Evolutionary conservation across 257 asterid species (phyloP), one percentile per base, ranked within the genome.

Genomic region (Lithospermum erythrorhizon): DNA sequence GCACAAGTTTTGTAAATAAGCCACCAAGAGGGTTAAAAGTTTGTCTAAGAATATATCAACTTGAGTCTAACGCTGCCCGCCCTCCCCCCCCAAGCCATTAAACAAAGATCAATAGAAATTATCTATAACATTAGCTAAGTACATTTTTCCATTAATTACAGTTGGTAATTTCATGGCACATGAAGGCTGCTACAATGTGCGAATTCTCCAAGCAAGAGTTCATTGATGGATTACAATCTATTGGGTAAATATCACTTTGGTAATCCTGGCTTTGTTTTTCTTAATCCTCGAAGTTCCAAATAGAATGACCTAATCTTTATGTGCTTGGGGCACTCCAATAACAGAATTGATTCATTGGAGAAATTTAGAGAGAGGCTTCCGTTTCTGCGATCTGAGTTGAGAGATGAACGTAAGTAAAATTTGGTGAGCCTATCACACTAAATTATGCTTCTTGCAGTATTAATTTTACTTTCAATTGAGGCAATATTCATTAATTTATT

Each of bases 141-240:
- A 35, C 14, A 10, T 14, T 13, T 41, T 17, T 17, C 17, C 17
- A 13, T 41, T 13, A 41, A 41, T 41, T 13, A 41, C 68, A 81
- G 86, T 69, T 82, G 82, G 89, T 80, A 21, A 59, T 78, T 48
- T 78, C 87, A 57, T 81, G 82, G 84, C 97, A 89, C 74, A 89
- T 89, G 95, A 87, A 85, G 79, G 97, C 97, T 73, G 97, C 95
- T 51, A 89, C 97, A n/a, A 89, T 89, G 97, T 87, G 97, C 74
- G 97, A 89, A 80, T 89, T 87, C 76, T 83, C 97, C 21, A 85
- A 90, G 81, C 95, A 85, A 75, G 97, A 90, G 68, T 79, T 90
- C 67, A 72, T 85, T 71, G 76, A 87, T 63, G 97, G 97, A 72
- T 72, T 90, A 61, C 95, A 86, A 78, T 77, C 97, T n/a, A 87